Percentiles rank a stretch among this genome's conserved stretches.
Evolutionary conservation across 2,329 filamentous ascomycete genomes (phyloP).

Genomic region (Cytospora paraplurivora): DNA sequence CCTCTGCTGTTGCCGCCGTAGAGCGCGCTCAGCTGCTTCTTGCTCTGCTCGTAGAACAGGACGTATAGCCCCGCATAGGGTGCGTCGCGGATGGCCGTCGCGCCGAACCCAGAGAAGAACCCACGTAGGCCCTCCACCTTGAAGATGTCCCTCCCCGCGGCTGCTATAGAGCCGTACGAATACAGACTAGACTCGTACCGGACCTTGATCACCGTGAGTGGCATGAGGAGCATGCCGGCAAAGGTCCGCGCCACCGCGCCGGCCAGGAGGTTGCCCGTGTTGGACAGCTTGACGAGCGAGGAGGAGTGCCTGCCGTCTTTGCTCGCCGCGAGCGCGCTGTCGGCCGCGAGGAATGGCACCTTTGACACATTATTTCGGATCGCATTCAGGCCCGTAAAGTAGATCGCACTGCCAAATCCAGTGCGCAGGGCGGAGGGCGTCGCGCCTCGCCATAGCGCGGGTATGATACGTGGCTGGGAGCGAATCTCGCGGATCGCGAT

Average conservation of each 20-base stretch:
- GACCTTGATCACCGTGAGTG: slow-evolving; percentile 93
- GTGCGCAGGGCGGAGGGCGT: slow-evolving; percentile 91
- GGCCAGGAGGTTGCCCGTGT: slow-evolving; percentile 80
- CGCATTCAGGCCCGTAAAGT: slow-evolving; percentile 86
- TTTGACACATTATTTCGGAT: slow-evolving; percentile 69
- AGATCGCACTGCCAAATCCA: slow-evolving; percentile 88
- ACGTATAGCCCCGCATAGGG: slow-evolving; percentile 96
- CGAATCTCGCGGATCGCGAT: slow-evolving; percentile 71
- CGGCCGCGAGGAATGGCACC: slow-evolving; percentile 41
- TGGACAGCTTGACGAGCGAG: slow-evolving; percentile 77
- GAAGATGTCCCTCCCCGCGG: slow-evolving; percentile 75
- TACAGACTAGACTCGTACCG: slow-evolving; percentile 91
- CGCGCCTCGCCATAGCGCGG: slow-evolving; percentile 87
- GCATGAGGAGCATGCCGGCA: slow-evolving; percentile 91
- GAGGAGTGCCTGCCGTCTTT: slow-evolving; percentile 62
- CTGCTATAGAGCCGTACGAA: slow-evolving; percentile 73
- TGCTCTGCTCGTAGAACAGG: slow-evolving; percentile 86
- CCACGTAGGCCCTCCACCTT: slow-evolving; percentile 73
- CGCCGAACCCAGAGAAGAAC: slow-evolving; percentile 92
- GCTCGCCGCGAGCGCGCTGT: slow-evolving; percentile 29
- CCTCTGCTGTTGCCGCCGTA: slow-evolving; percentile 15
- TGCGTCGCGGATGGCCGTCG: slow-evolving; percentile 90
- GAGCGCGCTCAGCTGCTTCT: slow-evolving; percentile 58
- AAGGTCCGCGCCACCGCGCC: slow-evolving; percentile 82
- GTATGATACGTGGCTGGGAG: slow-evolving; percentile 62